Evolutionary conservation across 176 grass and related monocot genomes (phyloP).

Genomic region (Musa beccarii): DNA sequence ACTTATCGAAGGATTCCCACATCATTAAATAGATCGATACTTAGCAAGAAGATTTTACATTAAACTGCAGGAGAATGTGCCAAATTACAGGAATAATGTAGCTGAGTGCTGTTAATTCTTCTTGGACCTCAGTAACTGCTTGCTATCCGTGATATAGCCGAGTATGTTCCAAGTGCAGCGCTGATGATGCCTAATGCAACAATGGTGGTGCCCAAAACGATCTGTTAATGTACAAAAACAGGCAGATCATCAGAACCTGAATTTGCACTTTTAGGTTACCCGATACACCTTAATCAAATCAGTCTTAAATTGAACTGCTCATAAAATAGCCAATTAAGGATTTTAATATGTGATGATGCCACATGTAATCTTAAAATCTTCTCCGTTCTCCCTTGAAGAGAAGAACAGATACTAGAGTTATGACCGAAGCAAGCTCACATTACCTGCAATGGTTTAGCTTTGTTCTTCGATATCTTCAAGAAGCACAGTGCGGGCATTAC

Average conservation of each 20-base stretch:
- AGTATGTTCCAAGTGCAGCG: slow-evolving; percentile 56
- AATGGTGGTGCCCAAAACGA: slow-evolving; percentile 38
- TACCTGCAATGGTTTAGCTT: slow-evolving; percentile 74
- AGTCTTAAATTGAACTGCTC: no score
- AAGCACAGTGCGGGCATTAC: slow-evolving; percentile 90
- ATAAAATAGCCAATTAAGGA: no score
- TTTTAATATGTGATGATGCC: no score
- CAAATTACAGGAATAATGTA: background rate
- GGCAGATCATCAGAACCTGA: slow-evolving; percentile 6
- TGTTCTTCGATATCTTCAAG: slow-evolving; percentile 60
- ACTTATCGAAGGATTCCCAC: background rate
- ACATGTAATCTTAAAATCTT: no score
- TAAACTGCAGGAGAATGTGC: background rate
- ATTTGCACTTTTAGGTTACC: background rate
- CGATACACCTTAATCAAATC: background rate
- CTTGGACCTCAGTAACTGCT: slow-evolving; percentile 27
- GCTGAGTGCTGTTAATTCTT: background rate
- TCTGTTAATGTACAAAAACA: slow-evolving; percentile 22
- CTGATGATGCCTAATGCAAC: slow-evolving; percentile 38
- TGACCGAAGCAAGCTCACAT: background rate
- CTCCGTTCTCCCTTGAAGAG: background rate
- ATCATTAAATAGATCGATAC: no score
- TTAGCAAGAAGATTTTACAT: background rate
- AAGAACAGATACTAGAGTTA: background rate
- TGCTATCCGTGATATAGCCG: slow-evolving; percentile 38